Conservation (phyloP, 306 rosid genomes). For the Delonix regia region DNA sequence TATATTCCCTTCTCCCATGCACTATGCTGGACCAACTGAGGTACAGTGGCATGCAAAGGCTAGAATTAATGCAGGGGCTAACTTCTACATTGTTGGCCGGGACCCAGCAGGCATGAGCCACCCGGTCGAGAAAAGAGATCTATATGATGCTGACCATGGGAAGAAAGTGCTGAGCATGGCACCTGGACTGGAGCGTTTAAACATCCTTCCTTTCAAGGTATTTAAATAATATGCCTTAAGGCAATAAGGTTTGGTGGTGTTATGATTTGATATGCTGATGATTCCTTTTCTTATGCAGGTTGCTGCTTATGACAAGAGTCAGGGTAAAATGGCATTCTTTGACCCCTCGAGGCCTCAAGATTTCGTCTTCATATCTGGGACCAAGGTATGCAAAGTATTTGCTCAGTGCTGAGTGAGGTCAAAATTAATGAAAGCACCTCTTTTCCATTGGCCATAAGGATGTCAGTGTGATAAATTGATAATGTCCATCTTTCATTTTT, state of each 20-base stretch:
- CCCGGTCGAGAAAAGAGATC: slow-evolving; percentile 86
- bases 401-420: not conserved
- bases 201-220: slow-evolving; percentile 98
- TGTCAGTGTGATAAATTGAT: not conserved
- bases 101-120: slow-evolving; percentile 99
- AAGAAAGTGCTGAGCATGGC: slow-evolving; percentile 99
- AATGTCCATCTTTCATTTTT: not conserved
- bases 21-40: slow-evolving; percentile 98
- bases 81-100: slow-evolving; percentile 98
- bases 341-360: slow-evolving; percentile 94
- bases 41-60: slow-evolving; percentile 99
- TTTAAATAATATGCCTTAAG: not conserved
- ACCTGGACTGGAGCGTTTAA: slow-evolving; percentile 92
- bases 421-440: not conserved
- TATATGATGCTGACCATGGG: slow-evolving; percentile 98
- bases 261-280: slow-evolving; percentile 29
- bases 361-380: slow-evolving; percentile 94
- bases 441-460: not conserved
- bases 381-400: slow-evolving; percentile 67
- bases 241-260: not conserved
- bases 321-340: slow-evolving; percentile 96
- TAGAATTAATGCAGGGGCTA: slow-evolving; percentile 96
- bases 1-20: slow-evolving; percentile 99
- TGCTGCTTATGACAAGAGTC: slow-evolving; percentile 96
- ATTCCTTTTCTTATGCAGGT: slow-evolving; percentile 58